Base-by-base conservation (phyloP, 2,329 filamentous ascomycete genomes). In the Bipolaris gigantea region DNA sequence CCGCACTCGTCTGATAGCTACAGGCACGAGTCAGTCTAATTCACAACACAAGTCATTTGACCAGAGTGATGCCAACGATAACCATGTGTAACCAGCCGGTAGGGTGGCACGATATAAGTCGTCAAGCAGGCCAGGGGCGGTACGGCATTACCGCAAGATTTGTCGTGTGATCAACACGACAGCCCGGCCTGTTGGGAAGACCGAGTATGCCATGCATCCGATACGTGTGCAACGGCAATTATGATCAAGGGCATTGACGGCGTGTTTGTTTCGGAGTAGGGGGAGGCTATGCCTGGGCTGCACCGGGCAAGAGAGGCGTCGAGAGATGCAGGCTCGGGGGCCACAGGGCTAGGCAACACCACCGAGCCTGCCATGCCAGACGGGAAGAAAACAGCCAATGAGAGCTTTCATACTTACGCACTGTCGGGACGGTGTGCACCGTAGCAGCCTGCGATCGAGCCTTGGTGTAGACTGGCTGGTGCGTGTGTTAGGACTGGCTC, bases 341-440 rank as follows among this genome's bases (percentile, higher is more conserved):
- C 59, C 52, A 61, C 62, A 67, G 60, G 62, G 63, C 66, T 70
- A 74, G 70, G 71, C 70, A 73, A 61, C 71, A 73, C 69, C 61
- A 68, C 69, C 62, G 68, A 69, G 62, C 55, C 57, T 55, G 60
- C 63, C 59, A 69, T 67, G 67, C 66, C 69, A 65, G 56, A 62
- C 64, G 70, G 51, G 65, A 65, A 55, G 59, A 56, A 38, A 61
- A 45, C 56, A 53, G 56, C 72, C 72, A 79, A 79, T 75, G 70
- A 72, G 69, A 70, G 51, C 55, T 57, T 5, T 6, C 52, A 57
- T 68, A 83, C 82, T 79, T 81, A 84, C 82, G 76, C 77, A 73
- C 77, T 73, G 72, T 84, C 80, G 77, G 79, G 74, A 74, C 79
- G 79, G 71, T 77, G 77, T 73, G 79, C 65, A 67, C 77, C 76